phyloP scores from a whole-genome alignment of 1,139 yeast species.

The Debaryomyces udenii region DNA sequence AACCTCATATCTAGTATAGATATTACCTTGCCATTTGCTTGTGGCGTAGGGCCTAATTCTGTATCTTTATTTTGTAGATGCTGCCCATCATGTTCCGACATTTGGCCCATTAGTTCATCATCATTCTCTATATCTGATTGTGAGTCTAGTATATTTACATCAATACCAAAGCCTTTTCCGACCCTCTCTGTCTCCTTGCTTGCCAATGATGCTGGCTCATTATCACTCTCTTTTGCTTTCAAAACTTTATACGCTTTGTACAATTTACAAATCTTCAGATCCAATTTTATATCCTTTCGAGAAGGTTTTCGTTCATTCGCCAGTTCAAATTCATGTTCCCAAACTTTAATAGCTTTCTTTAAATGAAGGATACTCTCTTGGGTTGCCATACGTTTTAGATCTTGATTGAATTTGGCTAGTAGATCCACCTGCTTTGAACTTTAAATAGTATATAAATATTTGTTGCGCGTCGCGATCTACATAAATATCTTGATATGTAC shows the following conservation, averaged over 20 bases:
- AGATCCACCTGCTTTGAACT: too few relatives aligned
- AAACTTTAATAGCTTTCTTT: constrained; percentile 55
- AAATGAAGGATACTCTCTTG: constrained; percentile 18
- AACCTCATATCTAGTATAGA: constrained; percentile 61
- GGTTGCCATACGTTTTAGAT: constrained; percentile 7
- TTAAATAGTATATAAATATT: too few relatives aligned
- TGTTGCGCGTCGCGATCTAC: constrained; percentile 11
- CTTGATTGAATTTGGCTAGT: not conserved
- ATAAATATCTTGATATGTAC: constrained; percentile 9
- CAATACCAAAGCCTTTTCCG: constrained; percentile 5
- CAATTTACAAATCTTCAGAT: constrained; percentile 42
- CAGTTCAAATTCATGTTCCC: constrained; percentile 59
- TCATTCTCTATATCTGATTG: constrained; percentile 12
- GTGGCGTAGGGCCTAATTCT: constrained; percentile 78
- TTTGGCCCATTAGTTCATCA: constrained; percentile 14
- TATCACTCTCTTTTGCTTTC: constrained; percentile 18
- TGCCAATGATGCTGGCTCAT: not conserved
- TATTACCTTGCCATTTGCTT: constrained; percentile 66
- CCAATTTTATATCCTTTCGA: constrained; percentile 54
- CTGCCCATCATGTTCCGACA: constrained; percentile 9
- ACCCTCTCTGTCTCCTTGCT: not conserved
- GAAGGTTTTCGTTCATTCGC: constrained; percentile 53
- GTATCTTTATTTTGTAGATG: constrained; percentile 14
- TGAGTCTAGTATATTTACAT: constrained; percentile 9
- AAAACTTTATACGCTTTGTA: constrained; percentile 47